phyloP scores from a whole-genome alignment of 768 basidiomycete genomes.

The Lentinula lateritia region DNA sequence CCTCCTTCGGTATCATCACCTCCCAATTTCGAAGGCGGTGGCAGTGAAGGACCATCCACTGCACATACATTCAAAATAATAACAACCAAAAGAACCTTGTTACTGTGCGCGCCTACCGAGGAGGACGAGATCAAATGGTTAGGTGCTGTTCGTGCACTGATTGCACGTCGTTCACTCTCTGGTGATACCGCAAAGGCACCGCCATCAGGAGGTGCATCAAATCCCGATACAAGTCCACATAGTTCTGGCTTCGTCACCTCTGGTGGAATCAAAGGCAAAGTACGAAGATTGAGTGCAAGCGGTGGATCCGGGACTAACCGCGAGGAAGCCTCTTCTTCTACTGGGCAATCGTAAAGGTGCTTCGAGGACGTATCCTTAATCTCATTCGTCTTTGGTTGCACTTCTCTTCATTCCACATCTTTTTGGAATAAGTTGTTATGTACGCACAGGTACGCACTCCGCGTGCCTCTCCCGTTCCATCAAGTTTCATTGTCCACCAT shows the following conservation, averaged over 20 bases:
- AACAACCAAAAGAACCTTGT: slow-evolving; percentile 84
- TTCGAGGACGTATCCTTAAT: background rate
- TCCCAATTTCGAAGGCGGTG: slow-evolving; percentile 29
- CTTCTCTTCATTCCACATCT: background rate
- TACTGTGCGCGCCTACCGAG: slow-evolving; percentile 91
- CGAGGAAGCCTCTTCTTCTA: slow-evolving; percentile 16
- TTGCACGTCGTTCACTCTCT: slow-evolving; percentile 64
- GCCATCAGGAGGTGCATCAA: slow-evolving; percentile 2
- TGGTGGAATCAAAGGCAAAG: slow-evolving; percentile 37
- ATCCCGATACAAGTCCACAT: slow-evolving; percentile 15
- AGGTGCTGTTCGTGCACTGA: slow-evolving; percentile 87
- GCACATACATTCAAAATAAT: slow-evolving; percentile 90
- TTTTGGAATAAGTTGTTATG: background rate
- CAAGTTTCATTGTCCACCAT: background rate
- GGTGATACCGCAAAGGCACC: slow-evolving; percentile 32
- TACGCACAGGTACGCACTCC: too few relatives aligned
- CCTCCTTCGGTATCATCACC: slow-evolving; percentile 31
- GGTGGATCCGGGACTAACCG: slow-evolving; percentile 19
- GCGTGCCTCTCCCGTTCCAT: background rate
- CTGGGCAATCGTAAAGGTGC: background rate
- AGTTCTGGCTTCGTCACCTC: slow-evolving; percentile 16
- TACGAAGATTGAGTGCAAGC: slow-evolving; percentile 41
- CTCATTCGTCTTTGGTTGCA: background rate
- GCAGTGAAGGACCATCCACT: slow-evolving; percentile 38
- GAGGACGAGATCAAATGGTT: slow-evolving; percentile 99